Conservation (phyloP, 768 basidiomycete genomes). For the Clitopilus passeckerianus region DNA sequence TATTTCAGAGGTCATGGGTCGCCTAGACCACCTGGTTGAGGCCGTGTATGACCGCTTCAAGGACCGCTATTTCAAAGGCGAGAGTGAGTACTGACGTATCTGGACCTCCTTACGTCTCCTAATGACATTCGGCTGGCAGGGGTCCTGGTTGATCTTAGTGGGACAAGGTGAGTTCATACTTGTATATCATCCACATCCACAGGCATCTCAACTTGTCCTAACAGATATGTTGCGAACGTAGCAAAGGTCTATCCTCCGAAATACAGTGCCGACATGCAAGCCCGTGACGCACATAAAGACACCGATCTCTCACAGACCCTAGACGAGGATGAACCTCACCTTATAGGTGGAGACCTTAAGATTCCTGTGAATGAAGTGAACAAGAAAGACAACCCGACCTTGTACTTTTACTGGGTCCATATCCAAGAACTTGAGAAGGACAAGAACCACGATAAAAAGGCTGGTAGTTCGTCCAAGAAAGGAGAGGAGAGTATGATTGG, state of each 20-base stretch:
- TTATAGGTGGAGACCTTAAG: constrained; percentile 76
- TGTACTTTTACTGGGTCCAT: constrained; percentile 86
- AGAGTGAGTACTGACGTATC: constrained; percentile 58
- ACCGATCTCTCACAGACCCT: constrained; percentile 34
- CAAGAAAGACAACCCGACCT: constrained; percentile 68
- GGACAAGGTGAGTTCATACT: constrained; percentile 63
- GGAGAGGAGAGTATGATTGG: constrained; percentile 63
- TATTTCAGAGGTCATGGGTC: constrained; percentile 86
- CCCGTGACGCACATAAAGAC: constrained; percentile 47
- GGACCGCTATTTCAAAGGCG: constrained; percentile 88
- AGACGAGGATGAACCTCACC: constrained; percentile 57
- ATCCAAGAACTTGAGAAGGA: constrained; percentile 75
- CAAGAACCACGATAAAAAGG: constrained; percentile 56
- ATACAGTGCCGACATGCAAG: constrained; percentile 37
- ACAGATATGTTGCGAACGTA: constrained; percentile 78
- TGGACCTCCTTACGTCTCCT: neutral
- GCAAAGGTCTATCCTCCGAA: constrained; percentile 73
- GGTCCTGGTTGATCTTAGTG: constrained; percentile 82
- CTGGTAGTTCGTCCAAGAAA: constrained; percentile 46
- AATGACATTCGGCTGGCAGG: constrained; percentile 35
- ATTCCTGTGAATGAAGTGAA: constrained; percentile 66
- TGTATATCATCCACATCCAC: neutral
- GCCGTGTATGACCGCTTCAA: constrained; percentile 95
- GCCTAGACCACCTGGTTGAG: constrained; percentile 92
- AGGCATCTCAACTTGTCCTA: constrained; percentile 11